Evolutionary conservation across 495 filamentous ascomycete species (phyloP).

Genomic region (Penicillium canariense): DNA sequence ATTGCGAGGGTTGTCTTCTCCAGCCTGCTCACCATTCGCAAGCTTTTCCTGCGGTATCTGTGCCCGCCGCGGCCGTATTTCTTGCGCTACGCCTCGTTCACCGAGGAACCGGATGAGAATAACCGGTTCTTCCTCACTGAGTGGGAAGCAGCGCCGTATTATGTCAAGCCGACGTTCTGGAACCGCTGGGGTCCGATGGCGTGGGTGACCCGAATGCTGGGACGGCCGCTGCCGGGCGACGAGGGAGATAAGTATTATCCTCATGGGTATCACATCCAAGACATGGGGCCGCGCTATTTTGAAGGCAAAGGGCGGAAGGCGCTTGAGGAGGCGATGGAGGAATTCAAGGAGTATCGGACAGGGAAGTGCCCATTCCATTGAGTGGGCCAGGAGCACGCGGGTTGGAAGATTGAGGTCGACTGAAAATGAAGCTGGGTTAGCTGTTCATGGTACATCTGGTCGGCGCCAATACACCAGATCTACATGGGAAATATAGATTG

Average conservation of each 20-base stretch:
- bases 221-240: conserved; percentile 59
- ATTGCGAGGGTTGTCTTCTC: conserved; percentile 40
- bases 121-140: conserved; percentile 47
- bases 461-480: background rate
- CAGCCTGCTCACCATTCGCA: conserved; percentile 44
- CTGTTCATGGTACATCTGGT: too few species aligned
- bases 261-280: conserved; percentile 53
- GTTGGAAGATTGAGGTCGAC: background rate
- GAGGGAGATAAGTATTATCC: conserved; percentile 56
- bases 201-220: conserved; percentile 51
- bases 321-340: conserved; percentile 40
- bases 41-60: conserved; percentile 54
- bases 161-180: conserved; percentile 59
- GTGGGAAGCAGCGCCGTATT: conserved; percentile 58
- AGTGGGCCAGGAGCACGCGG: background rate
- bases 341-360: conserved; percentile 40
- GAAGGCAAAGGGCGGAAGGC: conserved; percentile 51
- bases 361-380: conserved; percentile 56
- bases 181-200: conserved; percentile 58
- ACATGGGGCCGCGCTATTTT: conserved; percentile 57
- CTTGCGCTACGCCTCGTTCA: conserved; percentile 38
- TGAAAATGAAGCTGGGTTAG: too few species aligned
- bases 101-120: conserved; percentile 45
- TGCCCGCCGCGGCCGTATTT: conserved; percentile 51
- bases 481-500: background rate